Conservation (phyloP, 1,284 basidiomycete species). For the Trichosporon faecale region DNA sequence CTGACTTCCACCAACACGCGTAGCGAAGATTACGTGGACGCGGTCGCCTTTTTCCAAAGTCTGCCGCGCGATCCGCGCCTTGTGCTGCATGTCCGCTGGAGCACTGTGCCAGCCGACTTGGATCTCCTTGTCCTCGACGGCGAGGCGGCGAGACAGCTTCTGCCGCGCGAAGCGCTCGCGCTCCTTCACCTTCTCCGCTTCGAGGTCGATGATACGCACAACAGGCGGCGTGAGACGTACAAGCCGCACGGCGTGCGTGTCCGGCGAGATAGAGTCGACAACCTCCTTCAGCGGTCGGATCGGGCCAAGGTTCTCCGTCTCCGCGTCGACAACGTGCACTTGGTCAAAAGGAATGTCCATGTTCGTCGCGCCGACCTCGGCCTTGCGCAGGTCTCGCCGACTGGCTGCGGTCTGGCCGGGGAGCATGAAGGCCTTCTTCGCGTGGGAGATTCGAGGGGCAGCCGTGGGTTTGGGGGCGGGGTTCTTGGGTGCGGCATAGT, state of each 20-base stretch:
- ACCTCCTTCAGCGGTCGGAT: conserved; percentile 27
- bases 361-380: conserved; percentile 13
- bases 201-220: conserved; percentile 38
- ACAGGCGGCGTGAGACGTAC: conserved; percentile 39
- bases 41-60: conserved; percentile 45
- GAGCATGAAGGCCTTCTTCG: background rate
- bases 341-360: conserved; percentile 35
- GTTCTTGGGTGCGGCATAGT: background rate
- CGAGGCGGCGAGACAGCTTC: conserved; percentile 30
- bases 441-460: background rate
- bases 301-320: conserved; percentile 26
- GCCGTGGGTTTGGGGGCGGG: background rate
- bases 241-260: conserved; percentile 31
- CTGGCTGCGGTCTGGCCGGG: background rate
- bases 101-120: conserved; percentile 48
- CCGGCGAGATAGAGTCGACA: conserved; percentile 21
- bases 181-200: conserved; percentile 30
- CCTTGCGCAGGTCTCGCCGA: background rate
- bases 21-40: conserved; percentile 45
- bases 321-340: conserved; percentile 41
- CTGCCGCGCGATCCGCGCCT: conserved; percentile 31
- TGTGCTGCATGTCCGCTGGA: conserved; percentile 42
- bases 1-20: conserved; percentile 23
- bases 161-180: conserved; percentile 30
- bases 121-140: conserved; percentile 46